Evolutionary conservation across 805 yeast genomes (phyloP).

Genomic region (Zygosaccharomyces bailii): DNA sequence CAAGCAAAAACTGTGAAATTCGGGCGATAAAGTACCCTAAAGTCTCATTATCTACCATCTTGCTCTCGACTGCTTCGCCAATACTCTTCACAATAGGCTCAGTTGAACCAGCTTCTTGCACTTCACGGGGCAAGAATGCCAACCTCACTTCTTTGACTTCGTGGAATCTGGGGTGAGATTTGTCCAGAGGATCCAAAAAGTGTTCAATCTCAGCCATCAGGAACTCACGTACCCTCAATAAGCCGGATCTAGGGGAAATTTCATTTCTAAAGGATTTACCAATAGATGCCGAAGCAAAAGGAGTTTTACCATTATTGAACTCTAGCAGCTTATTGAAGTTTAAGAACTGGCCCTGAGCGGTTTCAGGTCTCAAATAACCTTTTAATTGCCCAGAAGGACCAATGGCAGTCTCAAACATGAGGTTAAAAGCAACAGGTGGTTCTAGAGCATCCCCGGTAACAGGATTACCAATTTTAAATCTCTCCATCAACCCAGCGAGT

Average conservation of each 20-base stretch:
- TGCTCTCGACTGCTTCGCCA: conserved; percentile 85
- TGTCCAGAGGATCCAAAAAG: conserved; percentile 89
- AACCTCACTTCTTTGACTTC: conserved; percentile 72
- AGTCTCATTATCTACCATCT: conserved; percentile 94
- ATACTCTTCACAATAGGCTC: conserved; percentile 59
- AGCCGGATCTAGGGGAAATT: conserved; percentile 97
- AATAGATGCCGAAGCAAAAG: conserved; percentile 98
- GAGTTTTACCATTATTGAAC: conserved; percentile 93
- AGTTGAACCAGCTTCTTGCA: conserved; percentile 84
- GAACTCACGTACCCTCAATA: conserved; percentile 96
- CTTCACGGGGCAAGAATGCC: conserved; percentile 77
- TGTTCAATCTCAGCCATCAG: conserved; percentile 99
- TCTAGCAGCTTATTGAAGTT: conserved; percentile 92
- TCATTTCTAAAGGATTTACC: conserved; percentile 99
- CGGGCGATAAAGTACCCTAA: conserved; percentile 95
- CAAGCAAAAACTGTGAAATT: conserved; percentile 76
- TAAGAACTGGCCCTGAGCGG: conserved; percentile 98
- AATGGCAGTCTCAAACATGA: conserved; percentile 98
- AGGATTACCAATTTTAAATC: conserved; percentile 86
- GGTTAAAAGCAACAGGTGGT: conserved; percentile 91
- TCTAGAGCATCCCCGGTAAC: conserved; percentile 81
- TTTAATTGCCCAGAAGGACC: conserved; percentile 97
- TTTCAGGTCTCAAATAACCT: conserved; percentile 97
- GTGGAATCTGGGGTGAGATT: conserved; percentile 74
- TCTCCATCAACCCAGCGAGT: conserved; percentile 81